phyloP scores from a whole-genome alignment of 1,284 basidiomycete genomes.

The Rhodotorula sp. region DNA sequence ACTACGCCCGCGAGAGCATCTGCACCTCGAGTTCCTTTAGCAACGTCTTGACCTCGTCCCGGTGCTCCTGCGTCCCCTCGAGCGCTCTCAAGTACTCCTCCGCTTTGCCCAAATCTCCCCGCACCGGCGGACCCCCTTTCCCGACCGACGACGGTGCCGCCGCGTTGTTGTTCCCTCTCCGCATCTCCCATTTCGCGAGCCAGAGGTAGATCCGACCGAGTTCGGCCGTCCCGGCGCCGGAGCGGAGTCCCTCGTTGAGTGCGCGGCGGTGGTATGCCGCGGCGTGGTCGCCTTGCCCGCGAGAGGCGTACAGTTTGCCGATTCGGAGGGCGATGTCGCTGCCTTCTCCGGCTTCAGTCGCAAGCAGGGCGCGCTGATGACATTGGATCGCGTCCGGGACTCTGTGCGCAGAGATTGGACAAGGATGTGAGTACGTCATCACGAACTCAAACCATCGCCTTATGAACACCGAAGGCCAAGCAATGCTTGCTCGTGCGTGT shows the following conservation, averaged over 20 bases:
- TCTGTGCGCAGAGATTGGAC: slow-evolving; percentile 55
- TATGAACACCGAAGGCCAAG: no score
- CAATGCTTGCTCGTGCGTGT: neutral
- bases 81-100: slow-evolving; percentile 31
- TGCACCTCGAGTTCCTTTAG: slow-evolving; percentile 31
- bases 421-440: neutral
- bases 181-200: slow-evolving; percentile 42
- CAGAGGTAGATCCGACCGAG: slow-evolving; percentile 32
- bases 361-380: slow-evolving; percentile 80
- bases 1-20: slow-evolving; percentile 28
- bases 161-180: slow-evolving; percentile 21
- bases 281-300: slow-evolving; percentile 66
- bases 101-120: slow-evolving; percentile 37
- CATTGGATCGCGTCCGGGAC: slow-evolving; percentile 82
- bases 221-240: slow-evolving; percentile 22
- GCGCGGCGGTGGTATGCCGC: slow-evolving; percentile 42
- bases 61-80: slow-evolving; percentile 29
- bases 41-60: slow-evolving; percentile 34
- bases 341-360: slow-evolving; percentile 76
- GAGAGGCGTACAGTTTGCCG: slow-evolving; percentile 67
- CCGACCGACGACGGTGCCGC: neutral
- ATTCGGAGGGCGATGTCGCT: slow-evolving; percentile 66
- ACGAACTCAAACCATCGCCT: neutral
- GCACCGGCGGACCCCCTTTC: neutral
- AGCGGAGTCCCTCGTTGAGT: slow-evolving; percentile 31